A percentile compares a stretch with the other conserved stretches of the same genome.
phyloP scores from a whole-genome alignment of 129 eudicot genomes.

The Heracleum sosnowskyi region DNA sequence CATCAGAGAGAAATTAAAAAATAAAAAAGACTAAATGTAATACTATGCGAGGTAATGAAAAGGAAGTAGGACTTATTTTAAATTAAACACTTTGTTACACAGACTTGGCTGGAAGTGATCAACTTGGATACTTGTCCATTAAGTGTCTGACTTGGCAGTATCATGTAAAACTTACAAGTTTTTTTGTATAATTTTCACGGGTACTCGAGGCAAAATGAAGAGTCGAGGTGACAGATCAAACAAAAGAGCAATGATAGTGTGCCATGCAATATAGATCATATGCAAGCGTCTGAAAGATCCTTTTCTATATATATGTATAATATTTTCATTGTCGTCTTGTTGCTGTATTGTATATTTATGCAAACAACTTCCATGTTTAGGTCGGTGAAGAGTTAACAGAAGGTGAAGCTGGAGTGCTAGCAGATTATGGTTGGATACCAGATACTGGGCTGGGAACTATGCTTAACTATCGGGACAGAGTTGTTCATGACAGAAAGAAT shows the following conservation, averaged over 20 bases:
- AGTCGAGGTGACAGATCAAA: neutral
- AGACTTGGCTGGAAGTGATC: neutral
- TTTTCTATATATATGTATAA: neutral
- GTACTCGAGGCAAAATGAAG: neutral
- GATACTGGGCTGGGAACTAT: slow-evolving; percentile 80
- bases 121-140: neutral
- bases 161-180: neutral
- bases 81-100: neutral
- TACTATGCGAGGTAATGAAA: neutral
- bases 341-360: neutral
- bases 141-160: neutral
- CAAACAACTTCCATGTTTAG: neutral
- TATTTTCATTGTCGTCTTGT: too few species aligned
- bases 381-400: slow-evolving; percentile 22
- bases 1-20: neutral
- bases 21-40: neutral
- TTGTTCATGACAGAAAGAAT: slow-evolving; percentile 73
- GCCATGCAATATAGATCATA: neutral
- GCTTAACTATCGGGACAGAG: slow-evolving; percentile 82
- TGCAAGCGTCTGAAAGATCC: neutral
- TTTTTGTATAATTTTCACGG: neutral
- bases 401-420: slow-evolving; percentile 77
- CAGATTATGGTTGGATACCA: slow-evolving; percentile 84
- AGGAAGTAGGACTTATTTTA: neutral
- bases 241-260: neutral